A percentile compares a stretch with the other conserved stretches of the same genome.
Conservation (phyloP, 1,284 basidiomycete genomes). For the Golubevia sp. region DNA sequence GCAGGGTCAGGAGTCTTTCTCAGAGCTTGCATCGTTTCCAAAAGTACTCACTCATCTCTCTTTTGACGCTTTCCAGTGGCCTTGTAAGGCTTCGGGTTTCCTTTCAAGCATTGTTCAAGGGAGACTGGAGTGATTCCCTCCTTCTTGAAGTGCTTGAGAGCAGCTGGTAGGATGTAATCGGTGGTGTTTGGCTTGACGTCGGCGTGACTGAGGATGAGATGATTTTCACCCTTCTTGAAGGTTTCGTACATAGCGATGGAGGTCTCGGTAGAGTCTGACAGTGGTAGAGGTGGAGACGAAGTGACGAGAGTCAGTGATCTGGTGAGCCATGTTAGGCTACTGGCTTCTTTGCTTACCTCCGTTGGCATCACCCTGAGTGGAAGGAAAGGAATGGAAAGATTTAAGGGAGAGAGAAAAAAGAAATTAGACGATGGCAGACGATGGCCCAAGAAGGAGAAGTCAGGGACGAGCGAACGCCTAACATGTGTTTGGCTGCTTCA, state of each 20-base stretch:
- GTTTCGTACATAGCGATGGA: neutral
- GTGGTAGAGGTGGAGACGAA: too few relatives aligned
- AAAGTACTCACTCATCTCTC: neutral
- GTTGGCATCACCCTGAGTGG: neutral
- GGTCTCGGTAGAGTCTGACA: neutral
- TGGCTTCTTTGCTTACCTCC: too few relatives aligned
- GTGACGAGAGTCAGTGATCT: too few relatives aligned
- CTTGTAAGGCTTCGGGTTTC: neutral
- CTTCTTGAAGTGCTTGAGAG: neutral
- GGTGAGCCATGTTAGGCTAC: too few relatives aligned
- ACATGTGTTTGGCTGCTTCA: too few relatives aligned
- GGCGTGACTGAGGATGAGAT: neutral
- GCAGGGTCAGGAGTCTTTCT: too few relatives aligned
- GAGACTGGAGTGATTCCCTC: neutral
- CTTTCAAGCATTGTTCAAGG: neutral
- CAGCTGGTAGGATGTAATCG: neutral
- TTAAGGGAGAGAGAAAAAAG: neutral
- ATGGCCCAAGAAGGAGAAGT: too few relatives aligned
- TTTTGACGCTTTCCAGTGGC: neutral
- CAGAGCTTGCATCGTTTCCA: too few relatives aligned
- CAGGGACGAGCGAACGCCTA: too few relatives aligned
- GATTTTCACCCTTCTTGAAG: neutral
- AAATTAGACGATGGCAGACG: neutral
- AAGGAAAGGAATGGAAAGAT: too few relatives aligned
- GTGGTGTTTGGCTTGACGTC: neutral